Evolutionary conservation across 73 alveolate species (phyloP).

Genomic region (Symbiodinium natans): DNA sequence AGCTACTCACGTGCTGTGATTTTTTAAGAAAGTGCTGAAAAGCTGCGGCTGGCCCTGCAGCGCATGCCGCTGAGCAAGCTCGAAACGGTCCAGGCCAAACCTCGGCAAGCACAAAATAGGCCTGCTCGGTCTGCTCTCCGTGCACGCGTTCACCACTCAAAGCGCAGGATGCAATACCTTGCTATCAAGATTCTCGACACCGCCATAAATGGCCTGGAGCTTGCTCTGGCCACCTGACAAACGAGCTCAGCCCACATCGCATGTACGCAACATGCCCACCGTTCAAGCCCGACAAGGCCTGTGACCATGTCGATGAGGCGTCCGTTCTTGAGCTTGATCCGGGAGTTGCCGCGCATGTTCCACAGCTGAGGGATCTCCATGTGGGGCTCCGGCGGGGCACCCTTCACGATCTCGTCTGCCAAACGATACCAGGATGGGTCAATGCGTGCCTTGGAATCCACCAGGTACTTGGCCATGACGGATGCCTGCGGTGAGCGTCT

Average conservation of each 20-base stretch:
- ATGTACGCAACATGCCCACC: neutral
- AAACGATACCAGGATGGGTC: conserved; percentile 44
- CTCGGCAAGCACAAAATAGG: neutral
- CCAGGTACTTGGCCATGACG: conserved; percentile 88
- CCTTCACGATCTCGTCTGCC: conserved; percentile 84
- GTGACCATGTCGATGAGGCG: conserved; percentile 87
- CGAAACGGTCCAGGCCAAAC: conserved; percentile 89
- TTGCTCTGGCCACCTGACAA: conserved; percentile 73
- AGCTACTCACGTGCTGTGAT: too few relatives aligned
- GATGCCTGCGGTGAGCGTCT: conserved; percentile 41
- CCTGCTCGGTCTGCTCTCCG: neutral
- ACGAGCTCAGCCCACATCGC: neutral
- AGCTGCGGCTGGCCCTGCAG: conserved; percentile 76
- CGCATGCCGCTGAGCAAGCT: conserved; percentile 83
- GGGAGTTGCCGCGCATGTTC: conserved; percentile 91
- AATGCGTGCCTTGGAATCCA: conserved; percentile 80
- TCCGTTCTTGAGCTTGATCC: conserved; percentile 83
- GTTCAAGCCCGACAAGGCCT: neutral
- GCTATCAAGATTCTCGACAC: conserved; percentile 28
- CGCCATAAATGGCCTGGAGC: conserved; percentile 84
- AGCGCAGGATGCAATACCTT: neutral
- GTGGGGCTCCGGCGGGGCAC: conserved; percentile 57
- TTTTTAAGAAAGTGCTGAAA: too few relatives aligned
- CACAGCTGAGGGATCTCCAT: conserved; percentile 86
- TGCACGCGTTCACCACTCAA: too few relatives aligned